Base-by-base conservation (phyloP, 192 early-diverging fungal species). In the Umbelopsis sp. region DNA sequence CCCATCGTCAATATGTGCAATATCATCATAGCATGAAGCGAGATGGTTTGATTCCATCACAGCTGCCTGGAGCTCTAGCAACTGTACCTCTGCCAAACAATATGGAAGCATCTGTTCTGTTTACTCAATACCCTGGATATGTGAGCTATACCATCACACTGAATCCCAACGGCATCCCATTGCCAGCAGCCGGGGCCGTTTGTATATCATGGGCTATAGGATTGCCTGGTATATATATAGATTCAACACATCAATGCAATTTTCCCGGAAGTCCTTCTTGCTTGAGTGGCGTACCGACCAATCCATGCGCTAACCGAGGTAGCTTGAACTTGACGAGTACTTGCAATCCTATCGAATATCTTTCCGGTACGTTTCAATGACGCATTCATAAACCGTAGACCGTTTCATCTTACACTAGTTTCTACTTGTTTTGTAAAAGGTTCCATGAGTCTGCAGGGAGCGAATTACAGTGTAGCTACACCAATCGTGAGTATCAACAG, bases 181-280 rank as follows among this genome's bases (percentile, higher is more conserved):
- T 68, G 35, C 48, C 48, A 22, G 46, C 49, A 9, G 27, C 20
- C 22, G 66, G 52, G 20, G 27, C 55, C 16, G 15, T 74, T 4
- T 74, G 72, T 46, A 66, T 74, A 20, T 51, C 72, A 0, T 74
- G 72, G 72, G 52, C 66, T 23, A 46, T 74, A 6, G 72, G 72
- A 2, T 33, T 66, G 0, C 72, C 72, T 7, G 50, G 46, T 11
- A 27, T 74, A 35, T 52, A 67, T 35, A 37, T 72, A 6, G 71
- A 72, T 20, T 51, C 58, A 15, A 72, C 61, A 9, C 47, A 72
- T 51, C 47, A 72, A 30, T 72, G 71, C 33, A 66, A 48, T 41
- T 72, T 72, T 46, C 58, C 46, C 30, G 49, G 16, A 10, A 47
- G 35, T 25, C 27, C n/a, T 2, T 49, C 46, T 49, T 49, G 33